Evolutionary conservation across 208 protist species (phyloP).

Genomic region (Leishmania guyanensis): DNA sequence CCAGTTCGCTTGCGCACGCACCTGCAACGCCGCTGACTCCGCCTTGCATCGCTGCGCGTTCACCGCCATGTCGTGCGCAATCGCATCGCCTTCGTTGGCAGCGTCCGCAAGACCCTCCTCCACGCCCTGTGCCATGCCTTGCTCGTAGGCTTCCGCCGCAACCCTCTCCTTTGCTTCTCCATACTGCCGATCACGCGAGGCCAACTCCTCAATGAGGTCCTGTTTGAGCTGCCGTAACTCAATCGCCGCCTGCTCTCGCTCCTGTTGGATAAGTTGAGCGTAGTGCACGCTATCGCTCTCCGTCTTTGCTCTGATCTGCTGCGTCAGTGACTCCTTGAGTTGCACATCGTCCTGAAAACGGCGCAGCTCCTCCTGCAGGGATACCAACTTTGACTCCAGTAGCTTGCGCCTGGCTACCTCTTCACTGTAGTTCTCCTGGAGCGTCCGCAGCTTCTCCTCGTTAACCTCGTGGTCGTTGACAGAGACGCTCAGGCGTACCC

Average conservation of each 20-base stretch:
- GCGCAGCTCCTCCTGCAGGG: slow-evolving; percentile 50
- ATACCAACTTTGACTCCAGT: slow-evolving; percentile 51
- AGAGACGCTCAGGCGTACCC: slow-evolving; percentile 48
- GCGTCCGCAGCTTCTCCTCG: slow-evolving; percentile 39
- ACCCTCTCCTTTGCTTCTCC: slow-evolving; percentile 51
- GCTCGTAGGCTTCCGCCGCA: slow-evolving; percentile 56
- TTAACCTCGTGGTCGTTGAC: slow-evolving; percentile 43
- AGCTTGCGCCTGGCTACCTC: slow-evolving; percentile 44
- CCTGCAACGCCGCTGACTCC: slow-evolving; percentile 54
- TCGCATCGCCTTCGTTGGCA: slow-evolving; percentile 47
- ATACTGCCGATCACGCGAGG: slow-evolving; percentile 53
- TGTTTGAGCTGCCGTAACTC: slow-evolving; percentile 70
- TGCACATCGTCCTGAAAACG: slow-evolving; percentile 40
- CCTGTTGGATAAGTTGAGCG: slow-evolving; percentile 64
- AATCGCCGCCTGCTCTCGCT: slow-evolving; percentile 48
- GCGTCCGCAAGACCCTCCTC: slow-evolving; percentile 59
- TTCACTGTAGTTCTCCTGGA: slow-evolving; percentile 42
- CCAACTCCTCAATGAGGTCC: slow-evolving; percentile 64
- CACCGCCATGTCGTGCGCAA: slow-evolving; percentile 54
- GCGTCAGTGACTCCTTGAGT: slow-evolving; percentile 59
- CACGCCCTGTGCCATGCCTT: slow-evolving; percentile 54
- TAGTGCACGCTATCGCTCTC: slow-evolving; percentile 69
- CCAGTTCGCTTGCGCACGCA: slow-evolving; percentile 43
- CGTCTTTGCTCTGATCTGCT: slow-evolving; percentile 59
- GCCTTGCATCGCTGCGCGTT: slow-evolving; percentile 48